Evolutionary conservation across 2,329 filamentous ascomycete genomes (phyloP), one percentile per base, ranked within the genome.

Genomic region (Ophiostoma sp.): DNA sequence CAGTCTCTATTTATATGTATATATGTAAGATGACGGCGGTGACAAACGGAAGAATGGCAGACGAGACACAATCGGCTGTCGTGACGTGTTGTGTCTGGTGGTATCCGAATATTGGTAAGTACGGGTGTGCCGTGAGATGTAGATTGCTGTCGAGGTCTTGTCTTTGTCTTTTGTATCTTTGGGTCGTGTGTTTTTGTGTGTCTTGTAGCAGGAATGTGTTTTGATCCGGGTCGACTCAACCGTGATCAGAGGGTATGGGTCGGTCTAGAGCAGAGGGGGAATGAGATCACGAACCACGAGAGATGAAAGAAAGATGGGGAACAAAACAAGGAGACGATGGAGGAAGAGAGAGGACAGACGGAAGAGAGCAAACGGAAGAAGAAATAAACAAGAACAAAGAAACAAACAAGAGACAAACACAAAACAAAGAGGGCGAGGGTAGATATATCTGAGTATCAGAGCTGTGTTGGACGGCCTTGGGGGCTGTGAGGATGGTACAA

Each of bases 51-150:
- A 54, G 48, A 54, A 54, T 54, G 48, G 13, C 52, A 57, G 52
- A 57, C 52, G 52, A 57, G 52, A 57, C 52, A 57, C 52, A 57
- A 27, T 10, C 27, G 23, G 15, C 23, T 57, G 52, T 57, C 52
- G 52, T 57, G 52, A 57, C 52, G n/a, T 27, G 52, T 57, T 57
- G 52, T 57, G 52, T 57, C n/a, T 57, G 48, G 41, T 44, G 5
- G 20, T 44, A 44, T 44, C 41, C 41, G 15, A 44, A 17, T 44
- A 20, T 20, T 44, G 41, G 41, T 44, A 44, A 44, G 36, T 8
- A 3, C 27, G 27, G 3, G 36, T 39, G 36, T 11, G 36, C 36
- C 13, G 13, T 39, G 36, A 13, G 36, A 48, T 48, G 3, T 48
- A 39, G 2, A 39, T 10, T 39, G 36, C 36, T 39, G 13, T 11